Evolutionary conservation across 495 filamentous ascomycete genomes (phyloP), one percentile per base, ranked within the genome.

Genomic region (Penicillium pulvis): DNA sequence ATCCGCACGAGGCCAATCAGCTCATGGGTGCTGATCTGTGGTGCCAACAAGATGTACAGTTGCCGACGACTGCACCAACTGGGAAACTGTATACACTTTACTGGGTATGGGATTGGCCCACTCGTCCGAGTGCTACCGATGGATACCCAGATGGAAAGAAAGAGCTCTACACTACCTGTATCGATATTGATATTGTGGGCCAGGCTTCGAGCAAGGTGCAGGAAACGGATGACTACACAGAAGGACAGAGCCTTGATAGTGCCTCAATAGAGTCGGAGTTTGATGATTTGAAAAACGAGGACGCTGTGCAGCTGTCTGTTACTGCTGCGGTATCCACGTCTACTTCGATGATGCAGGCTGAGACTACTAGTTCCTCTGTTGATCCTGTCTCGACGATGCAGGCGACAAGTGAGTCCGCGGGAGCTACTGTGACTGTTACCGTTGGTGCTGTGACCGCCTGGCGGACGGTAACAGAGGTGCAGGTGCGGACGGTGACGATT

Each of bases 71-170:
- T 59, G 66, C 78, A 24, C 62, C 74, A 4, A 62, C 68, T 14
- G 84, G 87, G 19, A 81, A 79, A 30, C 68, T 77, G 2, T 87
- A 88, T 59, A 91, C 91, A 0, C 69, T 94, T 42, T 93, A 96
- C 74, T 97, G 92, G 92, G 85, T 96, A 5, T 96, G 92, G 92
- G 87, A 95, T 61, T 97, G 91, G 91, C 86, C 88, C 4, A 87
- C 83, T 0, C 71, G 70, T 12, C 71, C 81, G 14, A 68, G 66
- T 12, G 66, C 57, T 23, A 78, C 81, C 64, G 79, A 73, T 46
- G 72, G 51, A 35, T 66, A 79, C 14, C 81, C 82, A 3, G 65
- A 81, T 1, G 81, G 81, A 20, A 86, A 83, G 58, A 76, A 79
- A 55, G 87, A 97, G 70, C 81, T 86, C 57, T 97, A 96, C 68